Conservation (phyloP, 176 grass and related monocot genomes). For the Triticum urartu region DNA sequence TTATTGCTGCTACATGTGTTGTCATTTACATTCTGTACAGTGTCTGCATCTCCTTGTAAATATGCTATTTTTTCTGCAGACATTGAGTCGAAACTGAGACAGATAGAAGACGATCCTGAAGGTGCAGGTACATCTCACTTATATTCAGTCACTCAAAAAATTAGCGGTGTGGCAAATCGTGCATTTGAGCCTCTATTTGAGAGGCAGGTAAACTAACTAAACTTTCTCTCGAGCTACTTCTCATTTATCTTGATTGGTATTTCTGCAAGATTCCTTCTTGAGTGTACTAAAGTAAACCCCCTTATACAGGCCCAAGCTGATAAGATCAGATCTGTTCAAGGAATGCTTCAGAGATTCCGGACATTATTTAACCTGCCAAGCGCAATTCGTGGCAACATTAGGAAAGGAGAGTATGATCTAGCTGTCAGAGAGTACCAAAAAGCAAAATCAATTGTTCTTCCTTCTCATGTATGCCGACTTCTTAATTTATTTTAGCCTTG, state of each 20-base stretch:
- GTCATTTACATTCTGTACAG: slow-evolving; percentile 12
- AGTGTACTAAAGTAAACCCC: slow-evolving; percentile 19
- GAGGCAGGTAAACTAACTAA: slow-evolving; percentile 79
- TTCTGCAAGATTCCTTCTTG: slow-evolving; percentile 18
- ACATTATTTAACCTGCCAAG: slow-evolving; percentile 97
- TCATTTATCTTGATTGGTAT: slow-evolving; percentile 18
- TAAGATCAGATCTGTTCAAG: slow-evolving; percentile 99
- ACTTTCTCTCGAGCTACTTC: slow-evolving; percentile 15
- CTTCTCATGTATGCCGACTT: slow-evolving; percentile 78
- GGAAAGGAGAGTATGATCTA: slow-evolving; percentile 96
- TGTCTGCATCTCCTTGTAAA: slow-evolving; percentile 38
- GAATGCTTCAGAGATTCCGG: slow-evolving; percentile 99
- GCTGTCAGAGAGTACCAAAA: slow-evolving; percentile 99
- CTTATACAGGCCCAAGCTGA: slow-evolving; percentile 90
- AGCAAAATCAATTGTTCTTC: slow-evolving; percentile 99
- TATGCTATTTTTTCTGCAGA: slow-evolving; percentile 42
- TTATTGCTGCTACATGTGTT: slow-evolving; percentile 21
- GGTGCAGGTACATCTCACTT: slow-evolving; percentile 93
- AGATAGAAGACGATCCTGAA: slow-evolving; percentile 99
- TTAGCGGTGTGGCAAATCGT: slow-evolving; percentile 74
- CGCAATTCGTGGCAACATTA: slow-evolving; percentile 91
- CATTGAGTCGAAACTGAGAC: slow-evolving; percentile 90
- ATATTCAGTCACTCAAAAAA: slow-evolving; percentile 85
- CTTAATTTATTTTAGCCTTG: slow-evolving; percentile 17
- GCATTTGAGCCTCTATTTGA: slow-evolving; percentile 98